Percentiles rank a stretch among this genome's conserved stretches.
These are phyloP conservation scores for Jacaranda mimosifolia DNA, from an alignment of 257 asterid species.

Conservation along the genomic window DNA sequence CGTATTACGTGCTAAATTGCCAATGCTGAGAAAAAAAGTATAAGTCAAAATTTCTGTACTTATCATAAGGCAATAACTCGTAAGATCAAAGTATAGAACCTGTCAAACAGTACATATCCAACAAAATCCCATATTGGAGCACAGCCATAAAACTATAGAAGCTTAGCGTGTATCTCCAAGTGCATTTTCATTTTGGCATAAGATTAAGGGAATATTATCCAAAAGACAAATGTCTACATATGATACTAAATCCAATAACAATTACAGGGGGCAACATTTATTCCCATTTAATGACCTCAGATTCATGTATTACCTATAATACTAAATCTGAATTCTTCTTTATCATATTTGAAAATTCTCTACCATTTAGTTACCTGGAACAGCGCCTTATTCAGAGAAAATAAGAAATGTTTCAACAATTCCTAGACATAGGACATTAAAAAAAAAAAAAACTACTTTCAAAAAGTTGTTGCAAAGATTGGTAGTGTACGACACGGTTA, in stretches of 20 bases:
- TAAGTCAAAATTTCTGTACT: neutral
- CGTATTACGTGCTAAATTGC: conserved; percentile 82
- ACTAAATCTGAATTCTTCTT: neutral
- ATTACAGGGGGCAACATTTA: neutral
- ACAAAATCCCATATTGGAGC: conserved; percentile 25
- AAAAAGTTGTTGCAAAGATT: neutral
- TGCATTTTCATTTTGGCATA: conserved; percentile 7
- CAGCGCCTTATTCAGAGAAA: neutral
- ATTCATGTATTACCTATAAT: neutral
- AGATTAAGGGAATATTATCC: conserved; percentile 16
- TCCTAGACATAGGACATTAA: neutral
- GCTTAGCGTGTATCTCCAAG: neutral
- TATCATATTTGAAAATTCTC: neutral
- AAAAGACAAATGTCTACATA: neutral
- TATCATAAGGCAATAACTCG: conserved; percentile 11
- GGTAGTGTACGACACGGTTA: neutral
- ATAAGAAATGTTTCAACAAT: neutral
- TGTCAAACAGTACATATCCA: conserved; percentile 15
- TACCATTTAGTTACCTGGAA: neutral
- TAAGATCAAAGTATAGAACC: conserved; percentile 17
- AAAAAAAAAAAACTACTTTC: neutral
- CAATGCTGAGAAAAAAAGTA: conserved; percentile 70
- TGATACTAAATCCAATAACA: neutral
- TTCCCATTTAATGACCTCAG: neutral
- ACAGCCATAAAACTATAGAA: conserved; percentile 12